These are phyloP conservation scores for Naganishia kalamii DNA, from an alignment of 768 basidiomycete genomes.

Conservation along the genomic window DNA sequence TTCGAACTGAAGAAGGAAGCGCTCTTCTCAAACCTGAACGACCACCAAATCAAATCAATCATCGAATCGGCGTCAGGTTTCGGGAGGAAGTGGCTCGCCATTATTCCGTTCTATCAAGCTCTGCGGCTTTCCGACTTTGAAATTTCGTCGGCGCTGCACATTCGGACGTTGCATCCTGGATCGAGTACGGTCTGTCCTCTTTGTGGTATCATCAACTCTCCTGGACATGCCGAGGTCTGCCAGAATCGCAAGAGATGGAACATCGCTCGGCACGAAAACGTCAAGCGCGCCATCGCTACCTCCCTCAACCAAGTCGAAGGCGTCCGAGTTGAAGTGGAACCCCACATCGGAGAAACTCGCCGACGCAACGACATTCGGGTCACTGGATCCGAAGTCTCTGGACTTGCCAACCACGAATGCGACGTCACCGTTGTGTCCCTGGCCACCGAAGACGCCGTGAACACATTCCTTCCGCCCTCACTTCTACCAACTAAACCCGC, in stretches of 20 bases:
- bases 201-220: too few relatives aligned
- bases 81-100: not conserved
- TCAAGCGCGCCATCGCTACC: not conserved
- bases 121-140: not conserved
- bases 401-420: too few relatives aligned
- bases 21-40: not conserved
- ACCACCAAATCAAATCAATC: not conserved
- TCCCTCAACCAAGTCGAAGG: not conserved
- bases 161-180: not conserved
- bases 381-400: not conserved
- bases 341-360: not conserved
- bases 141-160: not conserved
- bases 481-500: not conserved
- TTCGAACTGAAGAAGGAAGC: not conserved
- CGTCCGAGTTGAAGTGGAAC: not conserved
- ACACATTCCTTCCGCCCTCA: not conserved
- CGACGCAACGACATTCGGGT: not conserved
- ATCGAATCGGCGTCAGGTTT: not conserved
- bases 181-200: not conserved
- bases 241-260: not conserved
- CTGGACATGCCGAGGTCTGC: constrained; percentile 2
- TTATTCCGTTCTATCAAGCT: not conserved
- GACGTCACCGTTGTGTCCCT: not conserved
- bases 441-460: not conserved
- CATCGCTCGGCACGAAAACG: constrained; percentile 5